Conservation (phyloP, 2,329 filamentous ascomycete genomes). For the Cucurbitaria berberidis region DNA sequence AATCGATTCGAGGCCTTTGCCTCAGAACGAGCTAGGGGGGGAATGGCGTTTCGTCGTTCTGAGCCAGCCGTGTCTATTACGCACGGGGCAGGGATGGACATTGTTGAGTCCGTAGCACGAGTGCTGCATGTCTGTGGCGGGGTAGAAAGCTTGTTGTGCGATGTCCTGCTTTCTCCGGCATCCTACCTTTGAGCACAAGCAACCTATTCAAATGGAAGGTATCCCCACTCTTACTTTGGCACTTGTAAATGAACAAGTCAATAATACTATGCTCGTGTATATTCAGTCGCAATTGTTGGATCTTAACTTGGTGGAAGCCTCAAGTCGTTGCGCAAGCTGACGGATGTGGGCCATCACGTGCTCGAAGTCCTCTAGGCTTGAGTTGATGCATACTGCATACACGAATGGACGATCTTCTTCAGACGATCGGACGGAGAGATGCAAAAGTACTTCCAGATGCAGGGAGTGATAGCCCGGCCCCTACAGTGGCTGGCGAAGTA, state of each 20-base stretch:
- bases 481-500: no score
- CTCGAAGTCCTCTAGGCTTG: neutral
- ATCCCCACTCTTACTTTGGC: no score
- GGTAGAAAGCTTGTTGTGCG: conserved; percentile 5
- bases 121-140: conserved; percentile 18
- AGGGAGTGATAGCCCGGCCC: neutral
- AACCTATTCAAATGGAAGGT: no score
- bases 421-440: neutral
- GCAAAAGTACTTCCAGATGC: neutral
- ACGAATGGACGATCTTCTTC: conserved; percentile 15
- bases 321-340: no score
- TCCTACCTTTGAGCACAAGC: no score
- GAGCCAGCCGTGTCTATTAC: conserved; percentile 2
- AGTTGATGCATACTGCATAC: conserved; percentile 2
- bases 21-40: no score
- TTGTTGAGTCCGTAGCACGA: conserved; percentile 11
- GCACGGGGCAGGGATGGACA: conserved; percentile 4
- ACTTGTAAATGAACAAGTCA: no score
- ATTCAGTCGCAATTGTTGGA: no score
- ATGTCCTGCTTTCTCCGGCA: conserved; percentile 10
- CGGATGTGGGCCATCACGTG: conserved; percentile 5
- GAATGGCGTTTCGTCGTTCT: neutral
- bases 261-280: no score
- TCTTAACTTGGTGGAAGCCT: no score
- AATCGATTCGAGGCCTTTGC: neutral